phyloP scores from a whole-genome alignment of 1,139 yeast species.

The Kluyveromyces sp. region DNA sequence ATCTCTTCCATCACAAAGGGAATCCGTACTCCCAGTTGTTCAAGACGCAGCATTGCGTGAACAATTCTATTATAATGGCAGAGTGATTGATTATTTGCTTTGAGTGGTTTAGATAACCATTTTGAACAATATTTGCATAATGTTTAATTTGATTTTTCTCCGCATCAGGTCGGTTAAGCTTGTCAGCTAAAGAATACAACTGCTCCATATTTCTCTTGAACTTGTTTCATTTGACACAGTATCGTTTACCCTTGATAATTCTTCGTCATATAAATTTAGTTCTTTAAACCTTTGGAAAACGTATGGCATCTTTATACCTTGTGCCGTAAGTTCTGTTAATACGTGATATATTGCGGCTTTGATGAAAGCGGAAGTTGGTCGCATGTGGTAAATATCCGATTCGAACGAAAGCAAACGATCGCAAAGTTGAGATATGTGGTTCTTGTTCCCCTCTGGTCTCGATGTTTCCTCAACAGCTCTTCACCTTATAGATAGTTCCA shows the following conservation, averaged over 20 bases:
- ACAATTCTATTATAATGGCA: not conserved
- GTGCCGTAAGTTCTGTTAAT: slow-evolving; percentile 2
- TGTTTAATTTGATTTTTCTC: not conserved
- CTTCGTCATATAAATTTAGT: slow-evolving; percentile 1
- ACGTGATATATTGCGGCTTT: slow-evolving; percentile 1
- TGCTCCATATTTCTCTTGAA: not conserved
- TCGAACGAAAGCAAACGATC: slow-evolving; percentile 1
- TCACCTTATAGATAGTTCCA: slow-evolving; percentile 1
- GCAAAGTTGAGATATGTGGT: not conserved
- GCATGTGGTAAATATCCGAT: not conserved
- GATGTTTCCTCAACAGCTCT: slow-evolving; percentile 1
- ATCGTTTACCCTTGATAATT: not conserved
- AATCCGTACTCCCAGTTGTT: slow-evolving; percentile 1
- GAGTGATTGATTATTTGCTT: not conserved
- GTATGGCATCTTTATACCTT: slow-evolving; percentile 6
- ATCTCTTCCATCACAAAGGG: slow-evolving; percentile 3
- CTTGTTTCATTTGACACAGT: not conserved
- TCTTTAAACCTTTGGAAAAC: slow-evolving; percentile 5
- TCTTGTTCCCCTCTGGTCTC: slow-evolving; percentile 3
- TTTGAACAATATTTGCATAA: not conserved
- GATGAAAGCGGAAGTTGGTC: not conserved
- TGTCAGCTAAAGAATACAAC: slow-evolving; percentile 1
- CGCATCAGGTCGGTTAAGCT: slow-evolving; percentile 1
- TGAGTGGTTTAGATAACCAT: not conserved
- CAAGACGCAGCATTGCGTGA: not conserved